Percentiles rank a stretch among this genome's conserved stretches.
These are phyloP conservation scores for Lophiotrema nucula DNA, from an alignment of 495 filamentous ascomycete species.

Conservation along the genomic window DNA sequence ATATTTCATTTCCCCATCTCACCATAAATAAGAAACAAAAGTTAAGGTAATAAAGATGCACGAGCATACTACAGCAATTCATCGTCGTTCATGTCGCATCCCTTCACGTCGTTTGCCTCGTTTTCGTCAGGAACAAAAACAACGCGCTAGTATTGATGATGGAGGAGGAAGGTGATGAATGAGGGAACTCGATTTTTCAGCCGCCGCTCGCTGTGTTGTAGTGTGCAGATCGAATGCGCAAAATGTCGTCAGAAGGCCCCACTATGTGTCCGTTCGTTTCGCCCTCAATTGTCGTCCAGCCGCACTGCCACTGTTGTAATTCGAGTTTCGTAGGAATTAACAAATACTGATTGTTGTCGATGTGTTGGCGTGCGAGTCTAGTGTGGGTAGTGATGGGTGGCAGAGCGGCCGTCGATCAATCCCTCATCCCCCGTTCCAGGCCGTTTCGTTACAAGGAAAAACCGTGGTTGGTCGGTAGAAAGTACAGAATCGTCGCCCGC, in stretches of 20 bases:
- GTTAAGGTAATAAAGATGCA: slow-evolving; percentile 11
- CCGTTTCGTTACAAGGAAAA: slow-evolving; percentile 30
- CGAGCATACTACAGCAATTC: slow-evolving; percentile 10
- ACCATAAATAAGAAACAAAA: slow-evolving; percentile 5
- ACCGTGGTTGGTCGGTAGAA: slow-evolving; percentile 26
- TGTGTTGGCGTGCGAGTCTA: neutral
- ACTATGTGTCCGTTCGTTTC: slow-evolving; percentile 15
- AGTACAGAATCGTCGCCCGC: slow-evolving; percentile 37
- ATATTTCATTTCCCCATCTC: slow-evolving; percentile 5
- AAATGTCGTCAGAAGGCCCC: slow-evolving; percentile 23
- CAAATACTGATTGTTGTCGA: slow-evolving; percentile 3
- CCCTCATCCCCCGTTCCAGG: slow-evolving; percentile 17
- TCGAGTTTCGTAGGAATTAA: slow-evolving; percentile 4
- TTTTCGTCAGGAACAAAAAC: slow-evolving; percentile 25
- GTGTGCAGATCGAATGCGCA: slow-evolving; percentile 1
- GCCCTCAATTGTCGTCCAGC: slow-evolving; percentile 10
- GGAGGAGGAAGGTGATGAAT: slow-evolving; percentile 3
- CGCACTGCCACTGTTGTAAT: slow-evolving; percentile 16
- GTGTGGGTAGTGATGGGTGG: slow-evolving; percentile 9
- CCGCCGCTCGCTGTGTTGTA: slow-evolving; percentile 11
- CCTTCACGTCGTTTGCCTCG: slow-evolving; percentile 23
- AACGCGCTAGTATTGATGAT: no score
- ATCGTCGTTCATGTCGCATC: slow-evolving; percentile 4
- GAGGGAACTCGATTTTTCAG: slow-evolving; percentile 26
- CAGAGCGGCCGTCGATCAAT: slow-evolving; percentile 18